Evolutionary conservation across 805 yeast genomes (phyloP), one percentile per base, ranked within the genome.

Genomic region (Starmerella apicola): DNA sequence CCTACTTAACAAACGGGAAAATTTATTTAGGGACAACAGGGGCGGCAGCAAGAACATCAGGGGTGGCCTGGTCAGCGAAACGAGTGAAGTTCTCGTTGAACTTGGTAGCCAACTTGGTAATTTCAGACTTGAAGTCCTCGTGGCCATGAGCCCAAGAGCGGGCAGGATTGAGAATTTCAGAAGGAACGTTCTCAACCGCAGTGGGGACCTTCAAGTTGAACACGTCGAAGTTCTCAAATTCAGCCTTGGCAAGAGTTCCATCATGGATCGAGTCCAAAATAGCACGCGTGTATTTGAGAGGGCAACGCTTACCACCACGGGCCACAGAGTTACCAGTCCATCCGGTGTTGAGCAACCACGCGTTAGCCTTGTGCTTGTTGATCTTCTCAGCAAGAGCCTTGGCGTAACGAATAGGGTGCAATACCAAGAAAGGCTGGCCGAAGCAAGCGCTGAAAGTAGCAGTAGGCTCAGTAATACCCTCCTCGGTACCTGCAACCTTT

Each of bases 401-500:
- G 34, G 97, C 97, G 65, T 88, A 88, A 64, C 78, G 80, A 86
- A 88, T 88, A 63, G 98, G 98, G 66, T 88, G 98, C 63, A 88
- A 71, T 26, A 88, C 96, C 66, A 88, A 71, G 81, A 88, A 88
- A 50, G 98, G 98, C 71, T 88, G 97, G 60, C 97, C 98, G 63
- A 86, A 88, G 71, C 98, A 88, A 39, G 98, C 95, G 46, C 95
- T 82, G 76, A 88, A 88, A 16, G 95, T 84, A 42, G 96, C 95
- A 65, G 82, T 85, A 47, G 98, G 97, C 68, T 88, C 96, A 48
- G 96, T 86, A 51, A 88, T 83, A 65, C 98, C 98, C 63, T 83
- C 93, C 68, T 88, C 98, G 39, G 98, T 88, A 63, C 97, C 97
- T 47, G 98, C 95, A 94, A 88, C 88, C 76, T 91, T 88, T 41